A percentile compares a stretch with the other conserved stretches of the same genome.
Conservation (phyloP, 2,329 filamentous ascomycete genomes). For the Fusarium oligoseptatum region DNA sequence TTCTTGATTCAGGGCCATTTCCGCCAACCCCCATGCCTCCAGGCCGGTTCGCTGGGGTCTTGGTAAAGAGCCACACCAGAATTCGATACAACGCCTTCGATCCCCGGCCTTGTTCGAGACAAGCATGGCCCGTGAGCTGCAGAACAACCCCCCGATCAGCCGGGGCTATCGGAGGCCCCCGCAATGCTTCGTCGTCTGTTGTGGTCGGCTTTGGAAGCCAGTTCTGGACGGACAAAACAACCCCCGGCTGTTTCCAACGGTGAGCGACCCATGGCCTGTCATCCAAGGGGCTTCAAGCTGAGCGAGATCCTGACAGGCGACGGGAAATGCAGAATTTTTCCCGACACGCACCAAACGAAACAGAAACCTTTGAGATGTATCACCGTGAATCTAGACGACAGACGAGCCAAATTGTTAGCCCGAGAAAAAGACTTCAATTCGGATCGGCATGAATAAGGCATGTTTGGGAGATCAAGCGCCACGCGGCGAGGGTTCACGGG, state of each 20-base stretch:
- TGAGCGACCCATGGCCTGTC: constrained; percentile 8
- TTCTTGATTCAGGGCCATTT: constrained; percentile 26
- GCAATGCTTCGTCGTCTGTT: constrained; percentile 33
- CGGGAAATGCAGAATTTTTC: constrained; percentile 23
- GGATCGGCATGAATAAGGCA: constrained; percentile 27
- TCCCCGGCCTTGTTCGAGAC: constrained; percentile 41
- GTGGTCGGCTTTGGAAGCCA: constrained; percentile 35
- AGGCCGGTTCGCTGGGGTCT: not conserved
- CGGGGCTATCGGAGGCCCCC: constrained; percentile 30
- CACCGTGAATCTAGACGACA: constrained; percentile 13
- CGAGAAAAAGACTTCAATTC: constrained; percentile 30
- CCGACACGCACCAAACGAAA: constrained; percentile 11
- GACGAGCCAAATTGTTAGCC: constrained; percentile 9
- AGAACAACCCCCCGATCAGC: constrained; percentile 27
- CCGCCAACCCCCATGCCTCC: constrained; percentile 11
- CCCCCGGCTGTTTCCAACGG: constrained; percentile 32
- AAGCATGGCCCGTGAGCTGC: constrained; percentile 38
- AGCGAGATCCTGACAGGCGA: constrained; percentile 3
- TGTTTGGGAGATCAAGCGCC: constrained; percentile 23
- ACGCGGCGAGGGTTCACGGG: constrained; percentile 14
- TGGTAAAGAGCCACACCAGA: constrained; percentile 42
- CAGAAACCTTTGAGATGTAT: constrained; percentile 14
- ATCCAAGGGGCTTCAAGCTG: constrained; percentile 7
- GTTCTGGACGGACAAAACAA: constrained; percentile 41
- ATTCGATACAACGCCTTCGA: constrained; percentile 38